Base-by-base conservation (phyloP, 306 rosid species). In the Ziziphus jujuba region DNA sequence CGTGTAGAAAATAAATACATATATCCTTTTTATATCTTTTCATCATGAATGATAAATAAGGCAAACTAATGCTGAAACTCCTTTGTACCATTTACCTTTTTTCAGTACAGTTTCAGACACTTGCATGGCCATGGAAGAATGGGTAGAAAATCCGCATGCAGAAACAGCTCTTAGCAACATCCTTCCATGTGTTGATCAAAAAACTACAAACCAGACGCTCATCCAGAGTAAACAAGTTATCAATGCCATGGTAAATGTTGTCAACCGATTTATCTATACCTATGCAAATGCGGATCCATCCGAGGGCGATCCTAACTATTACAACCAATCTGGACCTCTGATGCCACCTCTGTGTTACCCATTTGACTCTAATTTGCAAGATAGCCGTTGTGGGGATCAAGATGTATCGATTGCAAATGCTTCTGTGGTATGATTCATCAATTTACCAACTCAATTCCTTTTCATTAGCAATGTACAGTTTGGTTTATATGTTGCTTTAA, bases 341-440 rank as follows among this genome's bases (percentile, higher is more conserved):
- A 87, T 91, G 89, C 97, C 96, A 2, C 77, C 93, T 72, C 79
- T 91, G 59, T 91, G 97, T 81, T 90, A 90, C 67, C 99, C 99
- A 12, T 90, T 81, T 55, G 88, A 90, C 65, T 56, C 83, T 31
- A 71, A 80, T 69, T 68, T 84, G 66, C 72, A 65, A 75, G 72
- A 79, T 38, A 82, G 75, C 31, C 84, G 52, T 24, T 91, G 97
- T 60, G 87, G 89, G 1, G 77, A 84, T 70, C 89, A 76, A 65
- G 91, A 91, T 65, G 97, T 91, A 78, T 78, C 96, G 28, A 68
- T 87, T 10, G 72, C 84, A 55, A 86, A 88, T 68, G 96, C 97
- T 68, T 76, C 96, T 17, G 43, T 44, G 81, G 97, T 91, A 86
- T 56, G 80, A 65, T 56, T 65, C 57, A 10, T 70, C 7, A 33